These are phyloP conservation scores for Byssochlamys sp. DNA, from an alignment of 2,329 filamentous ascomycete genomes.

Conservation along the genomic window DNA sequence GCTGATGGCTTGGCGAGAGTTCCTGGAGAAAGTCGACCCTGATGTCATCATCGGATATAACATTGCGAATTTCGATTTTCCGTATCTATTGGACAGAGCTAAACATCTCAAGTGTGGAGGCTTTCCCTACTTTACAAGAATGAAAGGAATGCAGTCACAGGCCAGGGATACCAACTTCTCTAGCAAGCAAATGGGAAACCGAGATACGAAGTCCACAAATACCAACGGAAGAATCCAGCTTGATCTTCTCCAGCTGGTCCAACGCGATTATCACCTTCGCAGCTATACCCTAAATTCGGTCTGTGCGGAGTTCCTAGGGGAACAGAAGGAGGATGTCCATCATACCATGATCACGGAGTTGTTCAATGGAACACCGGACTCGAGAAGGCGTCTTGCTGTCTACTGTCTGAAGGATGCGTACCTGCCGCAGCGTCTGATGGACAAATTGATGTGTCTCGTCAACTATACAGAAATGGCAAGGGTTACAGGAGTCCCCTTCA, in stretches of 20 bases:
- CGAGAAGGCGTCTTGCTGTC: constrained; percentile 75
- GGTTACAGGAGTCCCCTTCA: constrained; percentile 97
- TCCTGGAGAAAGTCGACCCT: constrained; percentile 79
- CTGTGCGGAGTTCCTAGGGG: constrained; percentile 83
- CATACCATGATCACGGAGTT: constrained; percentile 98
- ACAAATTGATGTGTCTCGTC: constrained; percentile 95
- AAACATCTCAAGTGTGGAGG: constrained; percentile 67
- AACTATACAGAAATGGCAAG: constrained; percentile 99
- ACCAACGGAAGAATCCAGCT: constrained; percentile 88
- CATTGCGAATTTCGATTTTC: constrained; percentile 96
- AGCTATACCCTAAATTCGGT: constrained; percentile 98
- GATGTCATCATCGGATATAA: constrained; percentile 99
- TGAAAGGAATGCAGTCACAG: constrained; percentile 61
- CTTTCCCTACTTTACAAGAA: constrained; percentile 80
- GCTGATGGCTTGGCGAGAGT: constrained; percentile 86
- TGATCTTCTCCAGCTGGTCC: constrained; percentile 86
- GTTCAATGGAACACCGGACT: constrained; percentile 92
- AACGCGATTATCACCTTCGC: constrained; percentile 85
- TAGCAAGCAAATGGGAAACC: constrained; percentile 96
- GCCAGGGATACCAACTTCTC: constrained; percentile 77
- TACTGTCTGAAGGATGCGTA: constrained; percentile 98
- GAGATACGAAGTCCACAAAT: constrained; percentile 88
- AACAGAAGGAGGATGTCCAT: constrained; percentile 98
- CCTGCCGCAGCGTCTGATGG: constrained; percentile 84
- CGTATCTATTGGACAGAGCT: constrained; percentile 82